Evolutionary conservation across 2,329 filamentous ascomycete species (phyloP).

Genomic region (Penicillium sp.): DNA sequence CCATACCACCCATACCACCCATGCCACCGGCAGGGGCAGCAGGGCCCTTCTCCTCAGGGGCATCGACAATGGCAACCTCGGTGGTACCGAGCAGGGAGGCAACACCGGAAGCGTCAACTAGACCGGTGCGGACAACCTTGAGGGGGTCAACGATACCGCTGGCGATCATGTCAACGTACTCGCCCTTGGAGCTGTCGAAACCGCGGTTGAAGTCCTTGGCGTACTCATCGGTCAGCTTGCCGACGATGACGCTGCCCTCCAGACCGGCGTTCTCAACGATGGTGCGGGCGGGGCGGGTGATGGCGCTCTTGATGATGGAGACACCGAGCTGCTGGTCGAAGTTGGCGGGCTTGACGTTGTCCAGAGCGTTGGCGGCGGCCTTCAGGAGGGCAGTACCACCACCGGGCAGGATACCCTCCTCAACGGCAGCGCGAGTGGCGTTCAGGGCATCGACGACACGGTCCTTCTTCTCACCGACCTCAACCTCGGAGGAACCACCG

Average conservation of each 20-base stretch:
- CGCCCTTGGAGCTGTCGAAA: constrained; percentile 93
- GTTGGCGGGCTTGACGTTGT: constrained; percentile 83
- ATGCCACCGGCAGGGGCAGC: constrained; percentile 55
- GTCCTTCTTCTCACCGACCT: constrained; percentile 99
- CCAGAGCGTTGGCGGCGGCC: constrained; percentile 87
- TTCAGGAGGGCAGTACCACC: constrained; percentile 98
- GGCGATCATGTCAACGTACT: constrained; percentile 98
- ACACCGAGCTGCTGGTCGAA: constrained; percentile 99
- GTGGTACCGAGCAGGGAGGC: constrained; percentile 96
- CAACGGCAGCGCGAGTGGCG: constrained; percentile 95
- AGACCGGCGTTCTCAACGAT: constrained; percentile 98
- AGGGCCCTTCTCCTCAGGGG: constrained; percentile 84
- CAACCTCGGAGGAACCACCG: constrained; percentile 94
- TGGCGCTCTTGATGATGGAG: constrained; percentile 96
- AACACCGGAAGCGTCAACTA: constrained; percentile 93
- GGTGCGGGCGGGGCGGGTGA: constrained; percentile 89
- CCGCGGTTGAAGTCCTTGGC: constrained; percentile 95
- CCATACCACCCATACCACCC: constrained; percentile 62
- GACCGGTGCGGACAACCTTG: constrained; percentile 97
- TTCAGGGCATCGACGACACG: constrained; percentile 98
- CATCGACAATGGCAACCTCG: constrained; percentile 96
- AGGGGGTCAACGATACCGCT: constrained; percentile 98
- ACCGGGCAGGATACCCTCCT: constrained; percentile 98
- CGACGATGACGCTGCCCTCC: constrained; percentile 94
- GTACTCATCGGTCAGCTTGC: constrained; percentile 96